A percentile compares a stretch with the other conserved stretches of the same genome.
phyloP scores from a whole-genome alignment of 2,329 filamentous ascomycete species.

The Xylaria sp. region DNA sequence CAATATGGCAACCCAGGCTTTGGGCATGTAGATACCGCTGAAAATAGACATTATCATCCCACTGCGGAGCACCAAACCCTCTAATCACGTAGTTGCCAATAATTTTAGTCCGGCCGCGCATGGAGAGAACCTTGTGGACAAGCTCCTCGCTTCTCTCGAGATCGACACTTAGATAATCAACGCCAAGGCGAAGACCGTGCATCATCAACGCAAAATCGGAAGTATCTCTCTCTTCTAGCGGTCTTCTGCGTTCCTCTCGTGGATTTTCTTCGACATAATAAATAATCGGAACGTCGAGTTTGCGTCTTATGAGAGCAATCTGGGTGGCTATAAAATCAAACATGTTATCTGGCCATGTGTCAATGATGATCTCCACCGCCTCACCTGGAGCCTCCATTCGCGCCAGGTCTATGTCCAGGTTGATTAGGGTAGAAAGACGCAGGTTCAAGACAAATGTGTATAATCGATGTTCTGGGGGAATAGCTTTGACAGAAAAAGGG shows the following conservation, averaged over 20 bases:
- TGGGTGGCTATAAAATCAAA: conserved; percentile 63
- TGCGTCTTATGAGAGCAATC: conserved; percentile 67
- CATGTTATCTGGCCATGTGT: conserved; percentile 65
- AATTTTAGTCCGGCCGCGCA: conserved; percentile 68
- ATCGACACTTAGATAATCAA: conserved; percentile 74
- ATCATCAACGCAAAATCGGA: conserved; percentile 68
- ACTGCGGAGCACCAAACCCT: conserved; percentile 61
- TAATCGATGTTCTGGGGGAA: conserved; percentile 67
- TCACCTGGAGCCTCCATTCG: conserved; percentile 69
- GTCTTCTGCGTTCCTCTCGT: conserved; percentile 55
- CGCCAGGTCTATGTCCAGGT: conserved; percentile 61
- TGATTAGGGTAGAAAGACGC: conserved; percentile 68
- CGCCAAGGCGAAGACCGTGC: conserved; percentile 72
- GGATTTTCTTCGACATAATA: conserved; percentile 66
- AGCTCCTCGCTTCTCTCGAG: conserved; percentile 64
- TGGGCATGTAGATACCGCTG: conserved; percentile 66
- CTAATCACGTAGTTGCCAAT: conserved; percentile 67
- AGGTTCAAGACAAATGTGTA: conserved; percentile 72
- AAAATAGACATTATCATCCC: conserved; percentile 66
- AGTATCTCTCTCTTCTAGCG: conserved; percentile 53
- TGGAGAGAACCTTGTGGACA: conserved; percentile 61
- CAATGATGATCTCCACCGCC: conserved; percentile 69
- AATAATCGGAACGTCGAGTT: conserved; percentile 66
- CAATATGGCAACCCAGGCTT: conserved; percentile 68
- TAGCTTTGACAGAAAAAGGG: conserved; percentile 69